phyloP scores from a whole-genome alignment of 2,329 filamentous ascomycete species.

The Ophiostoma triangulosporum region DNA sequence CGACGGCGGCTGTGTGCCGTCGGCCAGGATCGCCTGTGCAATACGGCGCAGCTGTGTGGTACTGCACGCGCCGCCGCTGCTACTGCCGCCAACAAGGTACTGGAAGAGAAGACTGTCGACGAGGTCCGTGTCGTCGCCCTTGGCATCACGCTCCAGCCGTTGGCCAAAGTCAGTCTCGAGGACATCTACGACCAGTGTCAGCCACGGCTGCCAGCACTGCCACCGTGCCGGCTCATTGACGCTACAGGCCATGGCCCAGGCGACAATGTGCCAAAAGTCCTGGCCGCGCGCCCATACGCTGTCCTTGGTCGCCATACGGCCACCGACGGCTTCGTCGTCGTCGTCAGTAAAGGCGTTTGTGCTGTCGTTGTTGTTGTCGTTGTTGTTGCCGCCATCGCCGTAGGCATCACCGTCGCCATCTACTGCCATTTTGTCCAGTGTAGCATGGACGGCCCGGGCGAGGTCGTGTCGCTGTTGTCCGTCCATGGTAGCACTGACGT shows the following conservation, averaged over 20 bases:
- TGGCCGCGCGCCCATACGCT: conserved; percentile 64
- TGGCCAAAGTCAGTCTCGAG: conserved; percentile 58
- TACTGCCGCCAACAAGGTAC: conserved; percentile 39
- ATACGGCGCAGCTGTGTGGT: conserved; percentile 38
- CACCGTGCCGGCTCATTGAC: conserved; percentile 59
- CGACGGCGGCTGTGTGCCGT: conserved; percentile 30
- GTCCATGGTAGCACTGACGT: too few species aligned
- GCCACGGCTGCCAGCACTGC: conserved; percentile 68
- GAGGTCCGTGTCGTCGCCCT: conserved; percentile 20
- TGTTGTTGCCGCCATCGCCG: conserved; percentile 10
- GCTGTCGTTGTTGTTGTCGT: conserved; percentile 15
- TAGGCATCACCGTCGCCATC: neutral
- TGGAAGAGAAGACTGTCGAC: conserved; percentile 44
- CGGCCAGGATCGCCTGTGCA: conserved; percentile 53
- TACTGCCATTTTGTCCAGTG: neutral
- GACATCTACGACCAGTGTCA: conserved; percentile 66
- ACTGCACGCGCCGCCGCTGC: conserved; percentile 27
- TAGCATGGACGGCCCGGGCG: neutral
- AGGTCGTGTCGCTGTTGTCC: neutral
- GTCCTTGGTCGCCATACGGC: conserved; percentile 46
- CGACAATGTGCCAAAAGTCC: conserved; percentile 79
- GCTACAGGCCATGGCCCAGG: conserved; percentile 91
- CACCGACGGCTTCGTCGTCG: conserved; percentile 39
- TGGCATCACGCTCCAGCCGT: conserved; percentile 26
- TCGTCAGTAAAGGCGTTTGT: conserved; percentile 25